A percentile compares a stretch with the other conserved stretches of the same genome.
Conservation (phyloP, 2,329 filamentous ascomycete genomes). For the Trichoderma koningii region DNA sequence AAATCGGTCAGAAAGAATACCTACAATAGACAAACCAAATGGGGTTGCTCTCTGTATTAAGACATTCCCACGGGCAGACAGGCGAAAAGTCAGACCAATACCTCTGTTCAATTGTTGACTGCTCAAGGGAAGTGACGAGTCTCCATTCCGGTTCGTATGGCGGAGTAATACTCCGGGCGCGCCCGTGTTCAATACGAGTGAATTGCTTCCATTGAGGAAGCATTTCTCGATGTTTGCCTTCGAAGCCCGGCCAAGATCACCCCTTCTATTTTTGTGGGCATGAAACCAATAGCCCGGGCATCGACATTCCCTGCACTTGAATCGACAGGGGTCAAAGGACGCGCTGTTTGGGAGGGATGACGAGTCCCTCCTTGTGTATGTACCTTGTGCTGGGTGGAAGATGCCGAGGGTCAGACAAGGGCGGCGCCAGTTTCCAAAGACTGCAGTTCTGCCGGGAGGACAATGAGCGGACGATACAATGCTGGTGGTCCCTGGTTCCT, state of each 20-base stretch:
- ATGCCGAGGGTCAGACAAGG: no score
- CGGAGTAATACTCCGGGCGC: constrained; percentile 16
- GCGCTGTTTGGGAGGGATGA: not conserved
- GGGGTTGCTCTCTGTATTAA: no score
- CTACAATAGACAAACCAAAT: no score
- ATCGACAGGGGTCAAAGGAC: not conserved
- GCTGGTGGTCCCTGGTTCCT: not conserved
- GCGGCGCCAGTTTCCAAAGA: not conserved
- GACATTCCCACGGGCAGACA: no score
- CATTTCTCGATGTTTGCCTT: constrained; percentile 7
- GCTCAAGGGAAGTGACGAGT: not conserved
- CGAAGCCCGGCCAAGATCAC: not conserved
- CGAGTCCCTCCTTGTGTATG: not conserved
- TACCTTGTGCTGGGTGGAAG: no score
- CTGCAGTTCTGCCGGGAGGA: no score
- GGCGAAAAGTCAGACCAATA: not conserved
- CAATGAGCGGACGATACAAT: not conserved
- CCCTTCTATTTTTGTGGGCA: constrained; percentile 18
- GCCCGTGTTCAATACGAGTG: not conserved
- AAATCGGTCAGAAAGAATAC: no score
- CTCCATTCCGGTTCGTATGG: not conserved
- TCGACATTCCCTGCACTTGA: not conserved
- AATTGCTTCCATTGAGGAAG: not conserved
- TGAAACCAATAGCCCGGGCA: constrained; percentile 21
- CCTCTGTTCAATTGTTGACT: not conserved